Base-by-base conservation (phyloP, 352 stramenopile genomes). In the Pythium aquatile region DNA sequence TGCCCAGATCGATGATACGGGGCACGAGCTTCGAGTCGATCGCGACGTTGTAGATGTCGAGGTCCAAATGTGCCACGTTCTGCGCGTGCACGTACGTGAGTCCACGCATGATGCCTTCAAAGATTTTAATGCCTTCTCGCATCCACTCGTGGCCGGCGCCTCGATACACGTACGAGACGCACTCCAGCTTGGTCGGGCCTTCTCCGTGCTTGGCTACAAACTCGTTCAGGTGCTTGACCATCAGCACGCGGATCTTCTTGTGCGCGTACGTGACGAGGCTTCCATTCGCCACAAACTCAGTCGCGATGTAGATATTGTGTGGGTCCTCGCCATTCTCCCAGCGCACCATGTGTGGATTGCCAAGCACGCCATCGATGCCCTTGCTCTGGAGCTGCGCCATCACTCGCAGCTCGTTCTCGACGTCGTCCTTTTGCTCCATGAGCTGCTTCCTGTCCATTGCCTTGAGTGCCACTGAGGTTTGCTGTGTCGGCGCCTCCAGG, bases 21-120 rank as follows among this genome's bases (percentile, higher is more conserved):
- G 83, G 71, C 46, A 70, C 65, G 24, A 64, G 55, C 16, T 75
- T 64, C 58, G 70, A 75, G 68, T 93, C 86, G 47, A 95, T 79
- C 17, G 84, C 84, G 29, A 95, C 75, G 63, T 95, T 95, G 73
- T 93, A 95, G 51, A 93, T 85, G 69, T 95, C 86, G 9, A 95
- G 59, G 66, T 95, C 86, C 40, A 93, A 61, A 63, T 95, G 86
- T 28, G 83, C 83, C 20, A 95, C 83, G 54, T 70, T 78, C 66
- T 93, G 80, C 11, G 84, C 83, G 53, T 95, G 86, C 20, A 95
- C 44, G 68, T 93, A 95, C 60, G 83, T 91, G 39, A 95, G 74
- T 0, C 79, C 86, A 11, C 77, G 47, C 49, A 89, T 76, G 44
- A 95, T 76, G 6, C 78, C 77, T 52, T 83, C 70, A 61, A 93